phyloP scores from a whole-genome alignment of 306 rosid genomes.

The Heteromeles arbutifolia region DNA sequence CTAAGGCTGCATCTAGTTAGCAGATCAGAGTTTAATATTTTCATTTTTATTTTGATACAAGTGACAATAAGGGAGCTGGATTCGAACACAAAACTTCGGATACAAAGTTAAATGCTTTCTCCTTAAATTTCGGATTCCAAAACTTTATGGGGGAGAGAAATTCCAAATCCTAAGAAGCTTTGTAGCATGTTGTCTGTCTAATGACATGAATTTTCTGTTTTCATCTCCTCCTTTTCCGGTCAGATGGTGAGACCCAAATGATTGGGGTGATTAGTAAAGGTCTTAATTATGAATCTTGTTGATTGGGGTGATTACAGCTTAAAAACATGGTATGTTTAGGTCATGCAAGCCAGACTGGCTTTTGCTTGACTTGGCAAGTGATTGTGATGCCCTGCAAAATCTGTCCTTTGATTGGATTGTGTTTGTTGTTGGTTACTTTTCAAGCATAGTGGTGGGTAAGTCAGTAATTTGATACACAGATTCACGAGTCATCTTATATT shows the following conservation, averaged over 20 bases:
- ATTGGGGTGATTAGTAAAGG: slow-evolving; percentile 22
- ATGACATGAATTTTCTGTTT: background rate
- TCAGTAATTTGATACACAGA: background rate
- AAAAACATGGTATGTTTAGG: slow-evolving; percentile 15
- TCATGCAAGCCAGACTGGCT: slow-evolving; percentile 4
- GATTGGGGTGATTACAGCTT: slow-evolving; percentile 14
- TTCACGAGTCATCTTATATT: too few relatives aligned
- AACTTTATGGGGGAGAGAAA: background rate
- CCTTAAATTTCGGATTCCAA: background rate
- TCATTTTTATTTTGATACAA: background rate
- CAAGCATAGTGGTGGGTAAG: slow-evolving; percentile 21
- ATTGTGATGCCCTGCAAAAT: slow-evolving; percentile 30
- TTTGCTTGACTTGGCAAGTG: slow-evolving; percentile 15
- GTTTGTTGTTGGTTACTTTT: slow-evolving; percentile 24
- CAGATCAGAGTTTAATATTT: background rate
- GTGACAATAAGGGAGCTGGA: too few relatives aligned
- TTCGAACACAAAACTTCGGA: too few relatives aligned
- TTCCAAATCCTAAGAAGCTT: background rate
- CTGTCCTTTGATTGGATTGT: slow-evolving; percentile 23
- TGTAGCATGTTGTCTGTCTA: background rate
- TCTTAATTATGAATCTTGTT: slow-evolving; percentile 18
- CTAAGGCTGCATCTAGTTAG: background rate
- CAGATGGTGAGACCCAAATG: slow-evolving; percentile 19
- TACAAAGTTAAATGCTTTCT: too few relatives aligned
- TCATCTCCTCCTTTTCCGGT: too few relatives aligned